Conservation (phyloP, 139 green algal genomes). For the Haematococcus lacustris region DNA sequence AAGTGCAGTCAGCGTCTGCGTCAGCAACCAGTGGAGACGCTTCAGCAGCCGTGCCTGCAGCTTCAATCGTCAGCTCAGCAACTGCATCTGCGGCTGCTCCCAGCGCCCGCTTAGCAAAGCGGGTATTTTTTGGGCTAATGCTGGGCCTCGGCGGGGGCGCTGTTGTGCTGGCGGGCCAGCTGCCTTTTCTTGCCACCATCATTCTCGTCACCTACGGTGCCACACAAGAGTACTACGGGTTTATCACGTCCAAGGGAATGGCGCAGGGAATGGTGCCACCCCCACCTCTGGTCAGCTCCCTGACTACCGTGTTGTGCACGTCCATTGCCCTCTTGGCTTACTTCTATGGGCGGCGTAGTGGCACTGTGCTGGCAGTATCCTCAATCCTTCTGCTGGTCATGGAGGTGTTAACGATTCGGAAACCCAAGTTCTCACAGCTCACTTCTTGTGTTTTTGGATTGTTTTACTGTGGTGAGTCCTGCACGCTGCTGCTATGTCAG, state of each 20-base stretch:
- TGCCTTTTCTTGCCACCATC: constrained; percentile 39
- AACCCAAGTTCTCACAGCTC: constrained; percentile 76
- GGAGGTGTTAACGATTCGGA: constrained; percentile 57
- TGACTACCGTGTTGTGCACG: constrained; percentile 64
- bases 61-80: too few relatives aligned
- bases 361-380: constrained; percentile 56
- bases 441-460: constrained; percentile 80
- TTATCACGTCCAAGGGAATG: constrained; percentile 57
- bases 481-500: too few relatives aligned
- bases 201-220: constrained; percentile 67
- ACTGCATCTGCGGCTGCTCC: too few relatives aligned
- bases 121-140: constrained; percentile 51
- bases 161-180: constrained; percentile 49
- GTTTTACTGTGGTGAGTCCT: constrained; percentile 83
- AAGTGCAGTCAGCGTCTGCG: too few relatives aligned
- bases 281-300: constrained; percentile 40
- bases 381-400: constrained; percentile 73
- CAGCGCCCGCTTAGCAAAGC: constrained; percentile 56
- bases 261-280: constrained; percentile 58
- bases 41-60: too few relatives aligned
- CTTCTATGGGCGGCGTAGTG: constrained; percentile 25
- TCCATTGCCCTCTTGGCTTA: constrained; percentile 50
- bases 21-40: too few relatives aligned
- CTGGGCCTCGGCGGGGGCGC: constrained; percentile 47
- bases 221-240: constrained; percentile 61